Evolutionary conservation across 2,329 filamentous ascomycete species (phyloP).

Genomic region (Teratosphaeria gauchensis): DNA sequence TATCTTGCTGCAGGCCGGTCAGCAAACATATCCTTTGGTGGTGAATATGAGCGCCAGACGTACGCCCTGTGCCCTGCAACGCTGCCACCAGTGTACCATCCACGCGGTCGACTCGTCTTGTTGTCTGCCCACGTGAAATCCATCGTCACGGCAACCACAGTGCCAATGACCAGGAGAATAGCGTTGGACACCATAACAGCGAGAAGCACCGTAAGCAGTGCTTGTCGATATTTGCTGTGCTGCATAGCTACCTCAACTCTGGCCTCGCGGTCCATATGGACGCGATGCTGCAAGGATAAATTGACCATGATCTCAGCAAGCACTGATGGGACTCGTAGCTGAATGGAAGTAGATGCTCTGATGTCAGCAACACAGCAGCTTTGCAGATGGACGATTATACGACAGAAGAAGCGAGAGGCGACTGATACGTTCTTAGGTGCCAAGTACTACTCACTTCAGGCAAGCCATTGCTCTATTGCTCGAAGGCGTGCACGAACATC

Average conservation of each 20-base stretch:
- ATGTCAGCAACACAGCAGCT: neutral
- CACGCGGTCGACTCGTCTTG: neutral
- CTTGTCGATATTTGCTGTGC: neutral
- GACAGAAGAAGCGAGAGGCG: neutral
- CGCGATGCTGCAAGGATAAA: conserved; percentile 1
- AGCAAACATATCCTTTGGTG: neutral
- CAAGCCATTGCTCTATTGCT: neutral
- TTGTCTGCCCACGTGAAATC: neutral
- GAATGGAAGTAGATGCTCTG: neutral
- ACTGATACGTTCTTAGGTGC: neutral
- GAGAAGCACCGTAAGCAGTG: neutral
- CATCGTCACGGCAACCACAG: neutral
- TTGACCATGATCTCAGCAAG: conserved; percentile 1
- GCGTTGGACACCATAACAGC: neutral
- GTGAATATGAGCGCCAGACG: neutral
- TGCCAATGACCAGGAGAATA: conserved; percentile 1
- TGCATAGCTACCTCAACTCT: neutral
- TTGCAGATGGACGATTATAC: neutral
- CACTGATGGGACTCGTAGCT: neutral
- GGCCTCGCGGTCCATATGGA: conserved; percentile 1
- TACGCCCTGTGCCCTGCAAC: conserved; percentile 1
- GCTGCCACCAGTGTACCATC: neutral
- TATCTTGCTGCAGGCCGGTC: neutral
- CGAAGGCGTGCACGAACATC: neutral
- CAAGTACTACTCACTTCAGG: neutral